A percentile compares a stretch with the other conserved stretches of the same genome.
Conservation (phyloP, 495 filamentous ascomycete species). For the Trichoderma asperelloides region DNA sequence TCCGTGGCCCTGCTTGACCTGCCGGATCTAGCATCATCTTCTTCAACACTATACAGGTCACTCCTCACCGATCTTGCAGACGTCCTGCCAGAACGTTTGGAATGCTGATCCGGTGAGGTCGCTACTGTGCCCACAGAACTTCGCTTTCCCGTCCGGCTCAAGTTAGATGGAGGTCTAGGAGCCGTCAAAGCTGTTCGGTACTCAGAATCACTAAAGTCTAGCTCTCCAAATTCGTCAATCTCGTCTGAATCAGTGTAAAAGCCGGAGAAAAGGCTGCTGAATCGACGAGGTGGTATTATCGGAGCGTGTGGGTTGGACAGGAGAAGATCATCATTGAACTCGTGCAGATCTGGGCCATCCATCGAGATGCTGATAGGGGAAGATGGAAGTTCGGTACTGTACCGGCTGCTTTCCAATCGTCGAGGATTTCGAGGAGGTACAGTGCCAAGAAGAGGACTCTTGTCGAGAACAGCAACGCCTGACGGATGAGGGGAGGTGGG, state of each 20-base stretch:
- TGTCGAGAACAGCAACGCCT: constrained; percentile 22
- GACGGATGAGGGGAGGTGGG: constrained; percentile 37
- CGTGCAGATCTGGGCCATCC: constrained; percentile 35
- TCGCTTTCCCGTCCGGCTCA: constrained; percentile 28
- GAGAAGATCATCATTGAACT: constrained; percentile 78
- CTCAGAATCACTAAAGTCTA: constrained; percentile 55
- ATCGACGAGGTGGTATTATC: constrained; percentile 60
- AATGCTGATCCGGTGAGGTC: constrained; percentile 26
- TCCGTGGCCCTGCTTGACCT: constrained; percentile 21
- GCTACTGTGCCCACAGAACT: constrained; percentile 19
- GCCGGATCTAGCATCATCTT: not conserved
- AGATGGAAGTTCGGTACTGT: constrained; percentile 31
- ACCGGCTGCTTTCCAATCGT: constrained; percentile 36
- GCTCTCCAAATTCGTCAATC: constrained; percentile 50
- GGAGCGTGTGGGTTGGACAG: constrained; percentile 49
- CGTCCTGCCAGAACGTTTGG: constrained; percentile 13
- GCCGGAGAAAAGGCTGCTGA: constrained; percentile 78
- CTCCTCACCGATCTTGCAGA: constrained; percentile 8
- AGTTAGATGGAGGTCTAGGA: constrained; percentile 36
- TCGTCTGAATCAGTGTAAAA: constrained; percentile 56
- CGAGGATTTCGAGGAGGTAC: constrained; percentile 44
- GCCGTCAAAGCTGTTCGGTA: constrained; percentile 56
- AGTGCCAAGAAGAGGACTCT: constrained; percentile 37
- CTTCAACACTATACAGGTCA: not conserved
- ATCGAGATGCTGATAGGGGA: constrained; percentile 27